A percentile compares a stretch with the other conserved stretches of the same genome.
These are phyloP conservation scores for Trichoderma harzianum DNA, from an alignment of 2,329 filamentous ascomycete species.

Conservation along the genomic window DNA sequence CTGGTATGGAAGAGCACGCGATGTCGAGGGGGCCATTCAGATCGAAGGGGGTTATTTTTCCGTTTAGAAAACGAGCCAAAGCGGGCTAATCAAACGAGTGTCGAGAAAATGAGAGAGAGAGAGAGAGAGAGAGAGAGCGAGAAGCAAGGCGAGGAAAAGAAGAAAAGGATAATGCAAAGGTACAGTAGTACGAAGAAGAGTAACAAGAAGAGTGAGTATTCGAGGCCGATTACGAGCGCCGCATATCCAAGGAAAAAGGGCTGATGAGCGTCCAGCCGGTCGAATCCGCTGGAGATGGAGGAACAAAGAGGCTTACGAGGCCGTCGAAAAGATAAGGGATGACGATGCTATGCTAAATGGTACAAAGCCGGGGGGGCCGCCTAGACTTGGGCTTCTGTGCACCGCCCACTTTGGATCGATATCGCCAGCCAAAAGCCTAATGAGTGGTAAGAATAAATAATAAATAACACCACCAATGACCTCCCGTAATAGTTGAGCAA, in stretches of 20 bases:
- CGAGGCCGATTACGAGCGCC: neutral
- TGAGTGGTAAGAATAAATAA: neutral
- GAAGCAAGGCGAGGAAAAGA: neutral
- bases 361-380: slow-evolving; percentile 10
- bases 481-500: neutral
- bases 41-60: neutral
- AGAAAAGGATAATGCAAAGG: neutral
- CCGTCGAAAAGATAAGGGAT: slow-evolving; percentile 14
- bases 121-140: neutral
- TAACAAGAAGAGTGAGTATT: neutral
- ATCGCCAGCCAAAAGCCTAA: neutral
- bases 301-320: slow-evolving; percentile 9
- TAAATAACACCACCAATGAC: neutral
- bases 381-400: neutral
- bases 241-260: neutral
- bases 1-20: neutral
- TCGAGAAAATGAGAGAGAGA: slow-evolving; percentile 3
- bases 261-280: neutral
- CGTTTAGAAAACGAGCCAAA: neutral
- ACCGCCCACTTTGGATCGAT: neutral
- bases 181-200: neutral
- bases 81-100: slow-evolving; percentile 12
- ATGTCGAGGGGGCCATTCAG: slow-evolving; percentile 18
- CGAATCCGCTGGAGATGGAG: neutral
- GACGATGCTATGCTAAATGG: slow-evolving; percentile 3